Base-by-base conservation (phyloP, 2,329 filamentous ascomycete species). In the Leptodontidium sp. region DNA sequence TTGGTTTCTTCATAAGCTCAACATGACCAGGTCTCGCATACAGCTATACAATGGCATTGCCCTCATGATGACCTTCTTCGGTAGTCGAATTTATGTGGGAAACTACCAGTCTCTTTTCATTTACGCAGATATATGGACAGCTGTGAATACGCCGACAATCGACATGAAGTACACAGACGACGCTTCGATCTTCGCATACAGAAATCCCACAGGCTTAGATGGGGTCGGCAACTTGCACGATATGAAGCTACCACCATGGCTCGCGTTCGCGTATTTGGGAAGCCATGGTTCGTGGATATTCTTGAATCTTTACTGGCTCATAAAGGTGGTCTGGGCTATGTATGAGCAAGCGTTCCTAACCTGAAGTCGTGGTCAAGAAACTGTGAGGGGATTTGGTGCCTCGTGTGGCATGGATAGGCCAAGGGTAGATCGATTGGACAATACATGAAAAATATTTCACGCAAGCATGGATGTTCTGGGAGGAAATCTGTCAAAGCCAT, bases 1-100 rank as follows among this genome's bases (percentile, higher is more conserved):
- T 47, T 63, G 61, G 45, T 35, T 50, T 24, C 38, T 35, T 45
- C 2, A 63, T 40, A 63, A 63, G 26, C 61, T 63, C 15, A 38
- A 21, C 26, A 63, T 50, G 26, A 63, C 45, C 49, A 26, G 61
- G 11, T 63, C 61, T 63, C 61, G 45, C 14, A 32, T 52, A 40
- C 45, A 50, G 15, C 26, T 63, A 14, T 52, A 50, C 43, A 50
- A 63, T 32, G 58, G 58, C 38, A 47, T 62, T 17, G 26, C 12
- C 24, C 58, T 47, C 17, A n/a, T 62, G 14, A 14, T 21, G 9
- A 62, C 58, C 6, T 62, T 62, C 40, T 62, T 62, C 15, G 17
- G 58, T 29, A n/a, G n/a, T 32, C 58, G 40, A 45, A 17, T 62
- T 2, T 6, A 49, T 2, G 47, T 21, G 49, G 49, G 21, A 21